Base-by-base conservation (phyloP, 179 eudicot species). In the Monotropa hypopitys region DNA sequence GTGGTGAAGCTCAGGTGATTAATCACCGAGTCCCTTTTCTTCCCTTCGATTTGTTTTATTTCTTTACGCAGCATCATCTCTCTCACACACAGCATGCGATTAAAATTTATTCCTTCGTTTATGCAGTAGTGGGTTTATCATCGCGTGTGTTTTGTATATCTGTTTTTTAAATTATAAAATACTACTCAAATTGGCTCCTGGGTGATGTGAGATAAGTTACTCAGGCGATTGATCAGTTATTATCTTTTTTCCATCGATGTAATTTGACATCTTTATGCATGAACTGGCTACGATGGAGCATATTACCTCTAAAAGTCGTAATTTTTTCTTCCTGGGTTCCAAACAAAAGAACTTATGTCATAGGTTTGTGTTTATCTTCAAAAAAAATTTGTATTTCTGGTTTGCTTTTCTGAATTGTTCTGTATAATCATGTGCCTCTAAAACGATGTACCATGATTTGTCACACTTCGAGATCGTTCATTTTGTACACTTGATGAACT, bases 201-300 rank as follows among this genome's bases (percentile, higher is more conserved):
- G 78, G 57, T 4, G 56, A 45, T 26, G 71, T 62, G 13, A 43
- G 21, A 54, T 51, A 23, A n/a, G n/a, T n/a, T 21, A 5, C 70
- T 18, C 70, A 68, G 51, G 30, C 23, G 68, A 43, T 47, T 76
- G 61, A 65, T 66, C 63, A 33, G 78, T 65, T n/a, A 76, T 72
- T 76, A n/a, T 20, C 20, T n/a, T 61, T 42, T 70, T 46, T 5
- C 56, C 23, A 32, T 51, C 50, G 54, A 28, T 62, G 62, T 65
- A 0, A 33, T 43, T 63, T 45, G 40, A 12, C 40, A 45, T 49
- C 32, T 63, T n/a, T 23, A 45, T 61, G 59, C 72, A 32, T 65
- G 61, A 30, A 63, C 70, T 61, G 28, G 46, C 23, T 3, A 12
- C 43, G 7, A 13, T 30, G 11, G 45, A 23, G 23, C 28, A 33